Base-by-base conservation (phyloP, 192 early-diverging fungal species). In the Coemansia umbellata region DNA sequence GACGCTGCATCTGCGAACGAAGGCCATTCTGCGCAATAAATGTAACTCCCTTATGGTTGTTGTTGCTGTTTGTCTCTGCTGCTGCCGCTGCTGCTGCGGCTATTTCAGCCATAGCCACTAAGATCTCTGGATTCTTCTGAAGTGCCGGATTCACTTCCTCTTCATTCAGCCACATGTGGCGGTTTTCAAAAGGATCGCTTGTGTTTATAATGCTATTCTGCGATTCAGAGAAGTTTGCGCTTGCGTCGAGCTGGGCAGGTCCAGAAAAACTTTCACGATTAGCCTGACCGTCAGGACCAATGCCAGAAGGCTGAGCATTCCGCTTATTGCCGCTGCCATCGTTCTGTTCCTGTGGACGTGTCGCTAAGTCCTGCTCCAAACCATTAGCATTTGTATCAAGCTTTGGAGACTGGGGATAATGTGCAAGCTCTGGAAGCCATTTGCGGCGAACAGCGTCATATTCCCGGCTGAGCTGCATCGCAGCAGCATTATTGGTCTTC, bases 231-330 rank as follows among this genome's bases (percentile, higher is more conserved):
- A 55, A 27, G 53, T 67, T 57, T 13, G 71, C 54, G 48, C 64
- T 63, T 33, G 52, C 60, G 13, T 67, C 71, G 13, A 74, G 53
- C 39, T 74, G 71, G 17, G 65, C 64, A 2, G 71, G 65, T 8
- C 60, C 71, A 22, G 71, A 74, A 39, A 74, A 74, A 56, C 71
- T 74, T 56, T 74, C 71, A 14, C 65, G 71, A 42, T 70, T 55
- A 55, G 31, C 50, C 49, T 55, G 31, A 15, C 23, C 21, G 35
- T 35, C 40, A 28, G 11, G 33, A 39, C 13, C 35, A 10, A 41
- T 26, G 47, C 35, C 39, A 14, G 36, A 7, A 30, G 24, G 22
- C 22, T 32, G 48, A n/a, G n/a, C n/a, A 50, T 27, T 41, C 50
- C 59, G 33, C 8, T 13, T 9, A 9, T 37, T 27, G 27, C 22